Percentiles rank a stretch among this genome's conserved stretches.
Evolutionary conservation across 768 basidiomycete species (phyloP).

Genomic region (Boletus patriciae): DNA sequence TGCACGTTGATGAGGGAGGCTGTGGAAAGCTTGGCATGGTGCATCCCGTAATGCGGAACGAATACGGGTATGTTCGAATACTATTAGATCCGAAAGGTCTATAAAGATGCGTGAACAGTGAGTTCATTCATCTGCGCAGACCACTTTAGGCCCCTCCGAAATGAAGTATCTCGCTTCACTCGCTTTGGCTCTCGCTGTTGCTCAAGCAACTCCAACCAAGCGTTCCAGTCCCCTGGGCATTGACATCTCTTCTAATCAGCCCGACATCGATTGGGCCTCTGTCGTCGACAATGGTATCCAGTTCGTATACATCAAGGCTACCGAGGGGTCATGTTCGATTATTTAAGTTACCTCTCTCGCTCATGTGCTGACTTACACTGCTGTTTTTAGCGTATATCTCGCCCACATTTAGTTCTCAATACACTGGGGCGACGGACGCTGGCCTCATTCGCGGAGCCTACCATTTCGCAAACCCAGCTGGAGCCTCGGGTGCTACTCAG

Average conservation of each 20-base stretch:
- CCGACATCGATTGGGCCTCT: constrained; percentile 51
- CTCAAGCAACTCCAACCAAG: constrained; percentile 17
- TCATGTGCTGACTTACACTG: background rate
- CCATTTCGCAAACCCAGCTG: constrained; percentile 58
- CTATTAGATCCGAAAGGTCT: background rate
- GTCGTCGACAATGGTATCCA: constrained; percentile 51
- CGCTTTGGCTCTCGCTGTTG: constrained; percentile 16
- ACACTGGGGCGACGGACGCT: constrained; percentile 53
- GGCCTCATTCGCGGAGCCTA: constrained; percentile 60
- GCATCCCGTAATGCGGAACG: too few relatives aligned
- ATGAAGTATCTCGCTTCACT: constrained; percentile 31
- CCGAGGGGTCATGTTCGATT: constrained; percentile 64
- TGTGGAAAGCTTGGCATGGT: too few relatives aligned
- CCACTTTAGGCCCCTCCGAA: background rate
- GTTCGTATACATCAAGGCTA: constrained; percentile 69
- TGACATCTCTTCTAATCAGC: constrained; percentile 55
- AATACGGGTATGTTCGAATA: too few relatives aligned
- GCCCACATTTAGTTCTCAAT: constrained; percentile 44
- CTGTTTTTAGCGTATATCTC: constrained; percentile 21
- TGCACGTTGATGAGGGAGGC: too few relatives aligned
- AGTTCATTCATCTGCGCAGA: background rate
- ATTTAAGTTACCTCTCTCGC: background rate
- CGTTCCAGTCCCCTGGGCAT: constrained; percentile 50
- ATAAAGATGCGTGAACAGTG: constrained; percentile 17
- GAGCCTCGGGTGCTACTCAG: constrained; percentile 50